These are phyloP conservation scores for Triticum urartu DNA, from an alignment of 176 grass and related monocot genomes.

Conservation along the genomic window DNA sequence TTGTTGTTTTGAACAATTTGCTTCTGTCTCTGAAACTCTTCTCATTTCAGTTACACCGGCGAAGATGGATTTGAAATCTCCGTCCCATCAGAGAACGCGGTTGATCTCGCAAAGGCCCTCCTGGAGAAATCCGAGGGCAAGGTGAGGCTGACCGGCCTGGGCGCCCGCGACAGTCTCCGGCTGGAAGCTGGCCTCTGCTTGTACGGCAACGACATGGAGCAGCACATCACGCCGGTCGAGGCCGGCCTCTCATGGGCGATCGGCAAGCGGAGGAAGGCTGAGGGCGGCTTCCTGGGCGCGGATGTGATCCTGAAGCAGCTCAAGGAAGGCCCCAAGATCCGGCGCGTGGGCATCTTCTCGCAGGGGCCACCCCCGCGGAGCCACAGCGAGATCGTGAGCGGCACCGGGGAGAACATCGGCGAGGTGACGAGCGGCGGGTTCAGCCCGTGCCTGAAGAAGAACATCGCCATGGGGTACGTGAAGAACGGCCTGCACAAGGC, in stretches of 20 bases:
- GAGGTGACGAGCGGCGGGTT: conserved; percentile 98
- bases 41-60: conserved; percentile 84
- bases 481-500: conserved; percentile 91
- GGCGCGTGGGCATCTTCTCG: conserved; percentile 80
- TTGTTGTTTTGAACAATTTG: neutral
- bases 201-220: conserved; percentile 97
- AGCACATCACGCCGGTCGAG: conserved; percentile 87
- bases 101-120: conserved; percentile 81
- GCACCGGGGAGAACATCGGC: conserved; percentile 69
- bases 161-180: conserved; percentile 92
- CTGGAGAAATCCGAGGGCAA: conserved; percentile 92
- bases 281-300: conserved; percentile 90
- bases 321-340: conserved; percentile 78
- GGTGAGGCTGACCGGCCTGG: conserved; percentile 79
- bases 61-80: conserved; percentile 99
- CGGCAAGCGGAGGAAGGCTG: conserved; percentile 75
- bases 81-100: conserved; percentile 81
- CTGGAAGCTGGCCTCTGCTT: conserved; percentile 96
- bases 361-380: conserved; percentile 82
- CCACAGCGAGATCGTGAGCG: conserved; percentile 76
- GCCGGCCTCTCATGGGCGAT: conserved; percentile 97
- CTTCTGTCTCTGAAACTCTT: conserved; percentile 20
- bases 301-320: conserved; percentile 94
- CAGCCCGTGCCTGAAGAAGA: conserved; percentile 97
- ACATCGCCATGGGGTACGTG: conserved; percentile 98